Percentiles rank a stretch among this genome's conserved stretches.
phyloP scores from a whole-genome alignment of 768 basidiomycete species.

The Pulveroboletus sp. region DNA sequence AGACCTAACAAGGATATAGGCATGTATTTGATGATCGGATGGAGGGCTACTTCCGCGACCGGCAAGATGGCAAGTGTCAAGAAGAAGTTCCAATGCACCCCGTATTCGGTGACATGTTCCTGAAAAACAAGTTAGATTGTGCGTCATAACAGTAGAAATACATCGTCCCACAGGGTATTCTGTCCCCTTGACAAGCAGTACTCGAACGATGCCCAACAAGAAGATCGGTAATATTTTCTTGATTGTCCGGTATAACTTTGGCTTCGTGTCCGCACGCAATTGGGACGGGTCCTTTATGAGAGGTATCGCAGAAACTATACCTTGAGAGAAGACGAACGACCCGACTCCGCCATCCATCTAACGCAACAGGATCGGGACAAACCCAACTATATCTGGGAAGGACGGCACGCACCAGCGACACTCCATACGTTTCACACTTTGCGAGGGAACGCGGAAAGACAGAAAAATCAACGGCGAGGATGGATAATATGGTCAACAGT shows the following conservation, averaged over 20 bases:
- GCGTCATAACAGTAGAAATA: not conserved
- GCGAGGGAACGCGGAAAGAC: constrained; percentile 85
- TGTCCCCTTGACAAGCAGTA: constrained; percentile 84
- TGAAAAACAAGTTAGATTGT: constrained; percentile 26
- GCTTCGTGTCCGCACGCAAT: constrained; percentile 44
- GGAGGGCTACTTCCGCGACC: constrained; percentile 61
- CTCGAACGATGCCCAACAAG: constrained; percentile 68
- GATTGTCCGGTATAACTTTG: constrained; percentile 49
- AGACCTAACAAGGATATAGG: constrained; percentile 64
- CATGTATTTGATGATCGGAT: constrained; percentile 55
- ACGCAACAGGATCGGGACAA: not conserved
- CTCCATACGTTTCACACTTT: constrained; percentile 93
- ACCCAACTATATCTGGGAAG: not conserved
- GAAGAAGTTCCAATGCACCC: constrained; percentile 99
- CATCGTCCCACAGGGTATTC: constrained; percentile 80
- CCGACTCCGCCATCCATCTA: constrained; percentile 99
- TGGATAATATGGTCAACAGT: constrained; percentile 84
- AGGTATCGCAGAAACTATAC: constrained; percentile 84
- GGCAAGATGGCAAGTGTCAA: constrained; percentile 84
- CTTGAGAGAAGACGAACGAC: constrained; percentile 95
- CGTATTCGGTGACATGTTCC: constrained; percentile 98
- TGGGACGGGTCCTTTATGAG: constrained; percentile 60
- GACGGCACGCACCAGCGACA: constrained; percentile 68
- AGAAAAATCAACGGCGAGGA: constrained; percentile 93
- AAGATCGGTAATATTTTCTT: constrained; percentile 66